Evolutionary conservation across 2,329 filamentous ascomycete genomes (phyloP), one percentile per base, ranked within the genome.

Genomic region (Alternaria rosae): DNA sequence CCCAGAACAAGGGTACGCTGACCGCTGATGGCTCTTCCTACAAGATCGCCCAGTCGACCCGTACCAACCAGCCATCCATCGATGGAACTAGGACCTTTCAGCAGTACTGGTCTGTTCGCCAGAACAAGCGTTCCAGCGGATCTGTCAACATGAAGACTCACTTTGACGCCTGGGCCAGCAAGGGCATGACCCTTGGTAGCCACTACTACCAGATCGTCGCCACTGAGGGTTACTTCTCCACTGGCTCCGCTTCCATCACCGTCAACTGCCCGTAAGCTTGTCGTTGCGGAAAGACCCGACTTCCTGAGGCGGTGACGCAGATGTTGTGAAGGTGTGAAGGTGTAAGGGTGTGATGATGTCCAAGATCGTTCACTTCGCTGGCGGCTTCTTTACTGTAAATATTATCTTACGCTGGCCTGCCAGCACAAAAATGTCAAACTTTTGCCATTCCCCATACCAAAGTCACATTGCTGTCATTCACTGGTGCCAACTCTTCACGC

Each of bases 1-100:
- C 70, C 9, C 59, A 57, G n/a, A 68, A 70, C 56, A 78, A 78
- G 66, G 76, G 76, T 43, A 71, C 67, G 26, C 53, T 79, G n/a
- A 72, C 65, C 30, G 58, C 61, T 6, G 76, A 79, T 35, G 75
- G 76, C 64, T 65, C 66, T 25, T 66, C 64, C 41, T 79, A 79
- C 70, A 72, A 72, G 64, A 76, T 79, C 52, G 70, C 69, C 5
- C 62, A 70, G 56, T 66, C 64, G 42, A 73, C 70, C 43, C 74
- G 75, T 35, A 67, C 69, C 66, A 83, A 85, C 66, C 75, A 77
- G 54, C 83, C 84, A n/a, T 83, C 80, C 48, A 85, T 85, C 53
- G 74, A 82, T 41, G 85, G 85, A 41, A 85, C 82, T 28, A 64
- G 69, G 47, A 86, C 83, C 54, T 86, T 86, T 72, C 76, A 83